Evolutionary conservation across 192 early-diverging fungal genomes (phyloP).

Genomic region (Rhizophlyctis rosea): DNA sequence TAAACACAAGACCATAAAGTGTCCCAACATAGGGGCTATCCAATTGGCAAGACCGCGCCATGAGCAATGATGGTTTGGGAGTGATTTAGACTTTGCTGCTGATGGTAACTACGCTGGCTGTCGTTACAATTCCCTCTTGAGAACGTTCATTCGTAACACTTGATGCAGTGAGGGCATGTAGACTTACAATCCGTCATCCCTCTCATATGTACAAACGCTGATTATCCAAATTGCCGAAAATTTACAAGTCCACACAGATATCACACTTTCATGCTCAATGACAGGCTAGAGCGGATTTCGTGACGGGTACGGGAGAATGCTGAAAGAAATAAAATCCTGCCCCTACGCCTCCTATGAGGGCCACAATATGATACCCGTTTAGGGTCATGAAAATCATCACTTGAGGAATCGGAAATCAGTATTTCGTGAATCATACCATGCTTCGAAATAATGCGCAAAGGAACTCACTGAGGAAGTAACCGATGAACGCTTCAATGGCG

Average conservation of each 20-base stretch:
- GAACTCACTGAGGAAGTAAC: neutral
- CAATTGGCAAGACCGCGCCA: too few species aligned
- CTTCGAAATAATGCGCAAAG: neutral
- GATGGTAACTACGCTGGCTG: too few species aligned
- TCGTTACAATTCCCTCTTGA: too few species aligned
- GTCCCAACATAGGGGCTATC: too few species aligned
- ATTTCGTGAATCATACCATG: neutral
- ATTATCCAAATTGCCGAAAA: neutral
- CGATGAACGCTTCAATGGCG: neutral
- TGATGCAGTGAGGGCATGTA: too few species aligned
- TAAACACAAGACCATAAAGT: too few species aligned
- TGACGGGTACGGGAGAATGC: neutral
- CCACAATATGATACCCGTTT: neutral
- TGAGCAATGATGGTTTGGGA: too few species aligned
- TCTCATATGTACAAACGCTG: neutral
- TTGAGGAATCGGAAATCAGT: neutral
- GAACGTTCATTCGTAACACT: too few species aligned
- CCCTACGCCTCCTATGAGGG: neutral
- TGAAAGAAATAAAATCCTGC: neutral
- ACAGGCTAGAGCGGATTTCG: neutral
- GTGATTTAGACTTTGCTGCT: too few species aligned
- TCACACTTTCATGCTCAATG: neutral
- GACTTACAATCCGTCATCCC: too few species aligned
- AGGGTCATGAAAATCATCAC: neutral
- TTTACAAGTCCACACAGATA: too few species aligned